phyloP scores from a whole-genome alignment of 2,329 filamentous ascomycete species.

The Colletotrichum australisinense region DNA sequence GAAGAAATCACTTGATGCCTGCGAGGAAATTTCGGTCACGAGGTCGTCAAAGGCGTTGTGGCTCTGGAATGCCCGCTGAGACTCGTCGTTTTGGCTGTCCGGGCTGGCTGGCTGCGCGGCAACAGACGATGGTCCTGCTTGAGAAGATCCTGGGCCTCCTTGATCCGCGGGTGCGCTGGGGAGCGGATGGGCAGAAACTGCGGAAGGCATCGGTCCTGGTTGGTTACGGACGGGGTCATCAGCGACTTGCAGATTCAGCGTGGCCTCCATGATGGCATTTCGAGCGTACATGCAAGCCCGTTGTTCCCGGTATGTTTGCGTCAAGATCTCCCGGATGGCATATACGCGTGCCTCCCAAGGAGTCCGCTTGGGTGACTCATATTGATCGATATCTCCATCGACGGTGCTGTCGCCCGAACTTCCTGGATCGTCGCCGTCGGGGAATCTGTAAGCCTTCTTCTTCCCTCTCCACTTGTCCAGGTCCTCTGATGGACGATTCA shows the following conservation, averaged over 20 bases:
- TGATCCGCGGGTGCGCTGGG: neutral
- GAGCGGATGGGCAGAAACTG: neutral
- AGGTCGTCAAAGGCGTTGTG: neutral
- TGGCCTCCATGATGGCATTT: neutral
- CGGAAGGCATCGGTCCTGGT: neutral
- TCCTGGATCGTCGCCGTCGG: neutral
- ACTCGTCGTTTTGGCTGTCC: neutral
- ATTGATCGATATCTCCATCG: neutral
- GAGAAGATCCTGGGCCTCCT: neutral
- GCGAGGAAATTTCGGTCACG: neutral
- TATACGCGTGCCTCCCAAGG: neutral
- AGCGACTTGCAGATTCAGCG: neutral
- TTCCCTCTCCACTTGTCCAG: neutral
- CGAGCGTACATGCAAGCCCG: neutral
- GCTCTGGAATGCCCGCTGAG: neutral
- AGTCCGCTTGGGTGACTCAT: neutral
- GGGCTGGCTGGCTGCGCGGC: neutral
- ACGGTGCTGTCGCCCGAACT: neutral
- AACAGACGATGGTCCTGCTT: neutral
- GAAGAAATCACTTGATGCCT: neutral
- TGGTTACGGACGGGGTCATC: neutral
- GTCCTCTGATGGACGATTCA: neutral
- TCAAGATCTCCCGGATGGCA: neutral
- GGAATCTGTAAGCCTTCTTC: neutral
- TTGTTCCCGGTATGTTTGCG: neutral